phyloP scores from a whole-genome alignment of 768 basidiomycete species.

The Rhodotorula kratochvilovae region DNA sequence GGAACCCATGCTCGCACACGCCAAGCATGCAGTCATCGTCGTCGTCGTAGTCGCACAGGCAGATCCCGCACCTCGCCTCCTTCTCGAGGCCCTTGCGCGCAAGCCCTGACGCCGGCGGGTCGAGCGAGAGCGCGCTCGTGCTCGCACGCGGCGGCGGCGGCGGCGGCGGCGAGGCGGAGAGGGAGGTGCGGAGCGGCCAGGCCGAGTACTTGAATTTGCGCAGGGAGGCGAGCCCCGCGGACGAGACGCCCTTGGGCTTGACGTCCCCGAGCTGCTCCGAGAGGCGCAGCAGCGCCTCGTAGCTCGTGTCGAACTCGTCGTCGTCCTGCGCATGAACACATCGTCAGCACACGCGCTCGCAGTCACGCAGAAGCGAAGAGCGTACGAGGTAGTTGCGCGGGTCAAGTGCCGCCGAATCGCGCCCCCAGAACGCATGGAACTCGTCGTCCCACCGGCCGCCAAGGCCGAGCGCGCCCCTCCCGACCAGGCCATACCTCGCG shows the following conservation, averaged over 20 bases:
- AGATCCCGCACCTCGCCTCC: constrained; percentile 29
- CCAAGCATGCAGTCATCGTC: constrained; percentile 29
- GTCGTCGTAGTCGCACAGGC: constrained; percentile 36
- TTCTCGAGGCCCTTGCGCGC: constrained; percentile 30
- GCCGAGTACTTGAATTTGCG: constrained; percentile 20
- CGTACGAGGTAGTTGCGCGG: constrained; percentile 33
- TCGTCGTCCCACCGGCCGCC: constrained; percentile 28
- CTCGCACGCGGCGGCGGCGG: not conserved
- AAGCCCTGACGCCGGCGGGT: not conserved
- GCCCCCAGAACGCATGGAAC: not conserved
- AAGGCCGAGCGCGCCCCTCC: not conserved
- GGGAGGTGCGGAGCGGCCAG: constrained; percentile 13
- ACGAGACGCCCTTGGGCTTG: constrained; percentile 32
- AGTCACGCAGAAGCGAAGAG: not conserved
- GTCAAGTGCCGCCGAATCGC: constrained; percentile 23
- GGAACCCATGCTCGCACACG: constrained; percentile 36
- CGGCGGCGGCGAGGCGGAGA: not conserved
- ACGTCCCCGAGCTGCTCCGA: constrained; percentile 39
- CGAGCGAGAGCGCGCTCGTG: constrained; percentile 6
- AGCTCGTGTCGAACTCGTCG: constrained; percentile 37
- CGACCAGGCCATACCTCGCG: not conserved
- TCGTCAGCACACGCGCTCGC: not conserved
- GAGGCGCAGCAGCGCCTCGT: constrained; percentile 39
- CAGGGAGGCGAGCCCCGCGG: constrained; percentile 13
- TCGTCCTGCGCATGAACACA: constrained; percentile 20